phyloP scores from a whole-genome alignment of 768 basidiomycete genomes.

The Suillus tomentosus region DNA sequence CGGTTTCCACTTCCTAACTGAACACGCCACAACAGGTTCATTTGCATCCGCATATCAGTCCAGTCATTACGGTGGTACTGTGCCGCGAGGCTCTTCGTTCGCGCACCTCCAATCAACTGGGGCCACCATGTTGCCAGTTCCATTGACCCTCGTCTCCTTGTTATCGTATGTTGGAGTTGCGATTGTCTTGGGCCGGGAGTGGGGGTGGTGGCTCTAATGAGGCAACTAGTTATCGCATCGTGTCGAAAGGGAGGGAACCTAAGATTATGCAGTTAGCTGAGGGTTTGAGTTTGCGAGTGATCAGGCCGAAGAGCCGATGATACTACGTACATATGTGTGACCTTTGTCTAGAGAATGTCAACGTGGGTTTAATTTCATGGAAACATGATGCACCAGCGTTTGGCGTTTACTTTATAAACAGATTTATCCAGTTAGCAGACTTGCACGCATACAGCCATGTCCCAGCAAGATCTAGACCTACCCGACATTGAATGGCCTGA shows the following conservation, averaged over 20 bases:
- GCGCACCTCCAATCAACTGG: slow-evolving; percentile 12
- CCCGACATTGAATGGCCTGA: neutral
- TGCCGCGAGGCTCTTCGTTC: slow-evolving; percentile 10
- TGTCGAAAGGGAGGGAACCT: neutral
- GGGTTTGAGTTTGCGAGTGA: slow-evolving; percentile 31
- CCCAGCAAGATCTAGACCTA: neutral
- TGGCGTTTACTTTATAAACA: neutral
- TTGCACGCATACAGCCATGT: neutral
- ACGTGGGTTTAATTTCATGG: neutral
- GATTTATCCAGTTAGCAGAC: neutral
- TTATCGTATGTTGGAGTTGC: neutral
- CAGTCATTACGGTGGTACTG: slow-evolving; percentile 4
- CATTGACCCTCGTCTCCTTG: neutral
- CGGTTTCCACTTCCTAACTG: neutral
- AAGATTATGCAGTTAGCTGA: neutral
- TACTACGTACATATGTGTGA: slow-evolving; percentile 7
- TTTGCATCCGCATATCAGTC: slow-evolving; percentile 15
- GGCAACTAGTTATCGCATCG: neutral
- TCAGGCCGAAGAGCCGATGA: slow-evolving; percentile 35
- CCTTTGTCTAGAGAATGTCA: neutral
- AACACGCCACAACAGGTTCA: neutral
- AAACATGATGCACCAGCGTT: neutral
- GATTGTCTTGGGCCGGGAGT: neutral
- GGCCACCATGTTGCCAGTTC: neutral
- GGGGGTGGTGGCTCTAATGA: neutral